Conservation (phyloP, 148 eudicot species). For the Diospyros lotus region DNA sequence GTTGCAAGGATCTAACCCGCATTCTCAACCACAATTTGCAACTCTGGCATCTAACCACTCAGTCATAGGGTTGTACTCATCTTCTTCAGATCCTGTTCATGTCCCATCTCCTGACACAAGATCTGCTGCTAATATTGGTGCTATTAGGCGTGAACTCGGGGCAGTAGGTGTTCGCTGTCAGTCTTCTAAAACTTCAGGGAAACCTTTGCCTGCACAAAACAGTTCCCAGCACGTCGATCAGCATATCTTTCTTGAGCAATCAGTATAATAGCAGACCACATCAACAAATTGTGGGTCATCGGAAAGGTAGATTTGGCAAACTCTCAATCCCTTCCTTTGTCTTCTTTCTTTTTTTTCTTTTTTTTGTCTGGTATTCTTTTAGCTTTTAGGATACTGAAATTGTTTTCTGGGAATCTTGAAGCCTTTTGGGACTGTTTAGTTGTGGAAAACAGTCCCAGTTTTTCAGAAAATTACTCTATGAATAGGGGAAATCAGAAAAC, state of each 20-base stretch:
- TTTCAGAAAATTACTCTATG: too few relatives aligned
- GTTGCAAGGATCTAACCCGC: conserved; percentile 31
- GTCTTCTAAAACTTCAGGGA: conserved; percentile 44
- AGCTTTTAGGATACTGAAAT: too few relatives aligned
- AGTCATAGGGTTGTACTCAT: conserved; percentile 73
- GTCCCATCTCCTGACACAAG: conserved; percentile 76
- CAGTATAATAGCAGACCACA: conserved; percentile 48
- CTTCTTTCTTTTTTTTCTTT: too few relatives aligned
- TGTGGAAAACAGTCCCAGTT: too few relatives aligned
- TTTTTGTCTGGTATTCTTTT: too few relatives aligned
- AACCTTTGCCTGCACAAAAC: conserved; percentile 40
- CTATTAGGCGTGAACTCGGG: conserved; percentile 82
- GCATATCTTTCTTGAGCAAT: conserved; percentile 46
- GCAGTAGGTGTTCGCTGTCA: conserved; percentile 79
- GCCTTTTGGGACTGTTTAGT: too few relatives aligned
- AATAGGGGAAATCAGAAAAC: too few relatives aligned
- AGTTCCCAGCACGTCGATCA: conserved; percentile 29
- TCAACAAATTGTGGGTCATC: conserved; percentile 58
- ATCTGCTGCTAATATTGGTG: conserved; percentile 65
- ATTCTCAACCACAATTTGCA: conserved; percentile 30
- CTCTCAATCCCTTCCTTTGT: background rate
- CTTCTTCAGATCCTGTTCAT: conserved; percentile 93
- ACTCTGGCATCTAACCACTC: conserved; percentile 43
- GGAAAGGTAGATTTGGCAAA: conserved; percentile 52
- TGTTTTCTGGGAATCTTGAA: too few relatives aligned